Base-by-base conservation (phyloP, 2,329 filamentous ascomycete species). In the Fusarium brachygibbosum region DNA sequence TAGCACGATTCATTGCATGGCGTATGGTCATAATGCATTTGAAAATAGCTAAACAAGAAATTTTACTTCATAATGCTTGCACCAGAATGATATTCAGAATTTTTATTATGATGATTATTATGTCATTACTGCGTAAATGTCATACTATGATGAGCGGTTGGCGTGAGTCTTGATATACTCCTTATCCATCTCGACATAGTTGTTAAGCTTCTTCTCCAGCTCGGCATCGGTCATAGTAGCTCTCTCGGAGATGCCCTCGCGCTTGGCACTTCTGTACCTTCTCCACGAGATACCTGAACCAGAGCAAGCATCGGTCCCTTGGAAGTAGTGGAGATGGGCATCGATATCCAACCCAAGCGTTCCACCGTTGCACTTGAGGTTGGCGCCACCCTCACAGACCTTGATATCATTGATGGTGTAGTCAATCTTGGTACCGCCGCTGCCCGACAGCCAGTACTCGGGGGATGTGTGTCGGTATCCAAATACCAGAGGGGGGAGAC, bases 381-480 rank as follows among this genome's bases (percentile, higher is more conserved):
- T 87, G 25, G 78, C 77, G 59, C 78, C 80, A 63, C 87, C 87
- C 16, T 76, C 60, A 79, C 86, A 89, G 25, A 84, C 77, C 50
- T 78, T 71, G 69, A 88, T 72, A 49, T 85, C 80, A 6, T 48
- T 57, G 32, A 82, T 66, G 14, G 70, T 64, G 71, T 84, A 84
- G 64, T 78, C 69, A 38, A 76, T 69, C 9, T 77, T 79, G 50
- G 66, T 21, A 3, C 59, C 73, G 17, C 53, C 53, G 17, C 81
- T 81, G 32, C 72, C 75, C 10, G 80, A 75, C 35, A 91, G 81
- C 84, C 87, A 93, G 79, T 89, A 92, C 82, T 93, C 91, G 2
- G 91, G 90, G 17, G 83, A 86, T n/a, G 87, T 86, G 77, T 93
- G 91, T 38, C 85, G 80, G 80, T 88, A 93, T 34, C 86, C 86